Percentiles rank a stretch among this genome's conserved stretches.
These are phyloP conservation scores for Colletotrichum coccodes DNA, from an alignment of 2,329 filamentous ascomycete genomes.

Conservation along the genomic window DNA sequence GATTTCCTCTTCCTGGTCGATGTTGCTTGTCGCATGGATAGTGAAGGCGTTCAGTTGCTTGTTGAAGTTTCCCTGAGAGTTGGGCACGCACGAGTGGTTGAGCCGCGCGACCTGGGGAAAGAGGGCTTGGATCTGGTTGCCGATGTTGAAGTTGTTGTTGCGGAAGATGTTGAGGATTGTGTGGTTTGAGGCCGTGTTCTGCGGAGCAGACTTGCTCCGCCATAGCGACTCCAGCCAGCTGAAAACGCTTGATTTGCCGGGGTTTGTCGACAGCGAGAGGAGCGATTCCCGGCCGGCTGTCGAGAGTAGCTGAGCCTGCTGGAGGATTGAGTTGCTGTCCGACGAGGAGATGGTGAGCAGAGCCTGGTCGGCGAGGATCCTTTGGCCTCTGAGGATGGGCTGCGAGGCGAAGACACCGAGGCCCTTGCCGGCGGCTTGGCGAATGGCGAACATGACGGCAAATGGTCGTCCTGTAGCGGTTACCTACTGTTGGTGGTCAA, in stretches of 20 bases:
- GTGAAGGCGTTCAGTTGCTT: slow-evolving; percentile 8
- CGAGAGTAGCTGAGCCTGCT: slow-evolving; percentile 5
- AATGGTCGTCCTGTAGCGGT: background rate
- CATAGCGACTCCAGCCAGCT: slow-evolving; percentile 29
- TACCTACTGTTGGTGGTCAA: background rate
- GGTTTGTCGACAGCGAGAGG: slow-evolving; percentile 17
- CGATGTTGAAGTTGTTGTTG: slow-evolving; percentile 32
- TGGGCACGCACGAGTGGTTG: slow-evolving; percentile 30
- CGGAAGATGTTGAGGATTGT: slow-evolving; percentile 30
- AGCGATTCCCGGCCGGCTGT: slow-evolving; percentile 1
- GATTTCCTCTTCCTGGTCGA: slow-evolving; percentile 20
- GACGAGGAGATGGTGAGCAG: slow-evolving; percentile 23
- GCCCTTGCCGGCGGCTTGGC: slow-evolving; percentile 26
- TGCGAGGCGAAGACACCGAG: slow-evolving; percentile 25
- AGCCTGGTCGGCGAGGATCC: slow-evolving; percentile 27
- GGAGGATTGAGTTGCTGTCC: slow-evolving; percentile 17
- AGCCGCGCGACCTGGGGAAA: slow-evolving; percentile 25
- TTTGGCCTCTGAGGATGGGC: slow-evolving; percentile 6
- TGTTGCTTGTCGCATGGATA: slow-evolving; percentile 23
- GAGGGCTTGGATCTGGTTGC: slow-evolving; percentile 6
- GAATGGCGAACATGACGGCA: slow-evolving; percentile 15
- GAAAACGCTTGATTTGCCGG: slow-evolving; percentile 16
- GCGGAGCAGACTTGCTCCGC: slow-evolving; percentile 18
- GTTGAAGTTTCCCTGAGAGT: slow-evolving; percentile 30
- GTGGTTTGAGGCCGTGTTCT: slow-evolving; percentile 18